Base-by-base conservation (phyloP, 2,329 filamentous ascomycete species). In the Apiospora koreana region DNA sequence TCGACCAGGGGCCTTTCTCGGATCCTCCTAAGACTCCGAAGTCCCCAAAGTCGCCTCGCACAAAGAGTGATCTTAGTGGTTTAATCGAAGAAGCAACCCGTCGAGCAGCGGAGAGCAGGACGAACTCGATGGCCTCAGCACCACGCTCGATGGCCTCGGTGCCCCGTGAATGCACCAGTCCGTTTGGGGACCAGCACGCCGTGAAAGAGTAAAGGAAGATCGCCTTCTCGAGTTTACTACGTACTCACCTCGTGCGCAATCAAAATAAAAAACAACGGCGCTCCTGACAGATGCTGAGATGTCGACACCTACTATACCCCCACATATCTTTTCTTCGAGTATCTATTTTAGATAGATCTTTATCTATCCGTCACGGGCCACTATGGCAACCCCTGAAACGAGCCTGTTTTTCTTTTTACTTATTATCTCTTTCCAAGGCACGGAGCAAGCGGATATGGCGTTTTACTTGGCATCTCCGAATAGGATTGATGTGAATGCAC, bases 1-100 rank as follows among this genome's bases (percentile, higher is more conserved):
- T 82, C n/a, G 86, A 88, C 71, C 84, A 89, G 74, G 85, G 89
- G 0, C 89, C 89, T 0, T 91, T 91, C 77, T 84, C 85, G 9
- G 89, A 91, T 72, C 88, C 87, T 1, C 84, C 86, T 2, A 75
- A 46, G 43, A 28, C 23, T 77, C 68, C 54, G 18, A 35, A 62
- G 23, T 14, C 54, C 21, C 54, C 54, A 1, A 35, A 62, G 9
- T 62, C 54, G 12, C 54, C 54, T n/a, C 54, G 54, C 10, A 38
- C 54, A 12, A 82, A 81, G 16, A 83, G 81, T 16, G 86, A 83
- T 62, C 81, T 91, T 16, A 86, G 87, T 70, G 85, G 87, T 6
- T 85, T 90, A 38, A 86, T 86, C 28, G 87, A 89, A 75, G 87
- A 89, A 72, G 83, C 86, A 2, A 81, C 82, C 72, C 81, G 77